Evolutionary conservation across 2,329 filamentous ascomycete species (phyloP), one percentile per base, ranked within the genome.

Genomic region (Hypoxylon sp.): DNA sequence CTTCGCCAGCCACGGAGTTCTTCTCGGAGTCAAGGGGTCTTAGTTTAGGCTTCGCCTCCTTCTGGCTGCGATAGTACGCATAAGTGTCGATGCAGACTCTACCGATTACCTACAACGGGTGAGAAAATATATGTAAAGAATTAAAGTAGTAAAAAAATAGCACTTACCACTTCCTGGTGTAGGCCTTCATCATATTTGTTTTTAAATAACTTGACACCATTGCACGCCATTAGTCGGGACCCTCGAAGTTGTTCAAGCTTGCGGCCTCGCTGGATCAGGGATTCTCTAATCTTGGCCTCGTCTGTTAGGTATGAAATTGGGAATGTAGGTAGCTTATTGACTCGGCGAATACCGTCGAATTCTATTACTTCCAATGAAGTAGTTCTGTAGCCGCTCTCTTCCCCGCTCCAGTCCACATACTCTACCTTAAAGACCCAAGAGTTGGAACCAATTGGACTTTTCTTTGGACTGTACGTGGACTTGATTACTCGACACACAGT

Each of bases 371-470:
- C 65, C 6, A 75, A 32, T 9, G 59, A 61, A 0, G 72, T 75
- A 0, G 65, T 73, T 2, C 64, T 63, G 51, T 74, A 79, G 5
- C 79, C 79, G 45, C 73, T 77, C 0, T 36, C 57, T 28, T 76
- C 72, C 6, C 80, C 75, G 41, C 81, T 77, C 79, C 79, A 81
- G 55, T 80, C 78, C 1, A 81, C 46, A 55, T 77, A 79, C 55
- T 81, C 77, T 53, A 79, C 51, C 4, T 67, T 63, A 38, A 81
- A 69, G 1, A 60, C n/a, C 5, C 28, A 9, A 30, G 21, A 23
- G 13, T 30, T n/a, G 9, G 28, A 6, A 30, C 9, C 28, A 5
- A 9, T 6, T 7, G 6, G 5, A 30, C 2, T 7, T 30, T 30
- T 30, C 5, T 9, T 6, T 9, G 6, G 5, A 7, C 9, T 30